Evolutionary conservation across 1,284 basidiomycete genomes (phyloP).

Genomic region (Agroathelia rolfsii): DNA sequence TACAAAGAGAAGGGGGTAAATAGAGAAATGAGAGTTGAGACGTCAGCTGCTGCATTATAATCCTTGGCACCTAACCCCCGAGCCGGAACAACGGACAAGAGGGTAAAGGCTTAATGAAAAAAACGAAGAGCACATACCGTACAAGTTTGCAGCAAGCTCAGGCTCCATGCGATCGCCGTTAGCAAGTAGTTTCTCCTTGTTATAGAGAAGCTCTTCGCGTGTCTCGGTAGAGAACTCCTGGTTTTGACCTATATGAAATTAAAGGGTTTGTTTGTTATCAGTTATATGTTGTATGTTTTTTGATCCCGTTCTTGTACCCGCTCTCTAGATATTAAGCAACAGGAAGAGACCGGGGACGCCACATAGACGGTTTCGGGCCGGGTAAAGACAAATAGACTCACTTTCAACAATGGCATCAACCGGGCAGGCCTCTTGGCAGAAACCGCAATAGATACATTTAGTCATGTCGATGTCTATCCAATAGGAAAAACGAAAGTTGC

Average conservation of each 20-base stretch:
- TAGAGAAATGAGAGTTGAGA: constrained; percentile 2
- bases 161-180: constrained; percentile 96
- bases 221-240: constrained; percentile 96
- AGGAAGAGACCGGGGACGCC: constrained; percentile 7
- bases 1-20: not conserved
- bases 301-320: too few relatives aligned
- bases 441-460: constrained; percentile 96
- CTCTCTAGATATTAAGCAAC: too few relatives aligned
- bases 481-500: constrained; percentile 7
- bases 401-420: constrained; percentile 99
- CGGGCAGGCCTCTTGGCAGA: constrained; percentile 98
- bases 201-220: constrained; percentile 96
- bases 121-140: constrained; percentile 43
- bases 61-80: constrained; percentile 8
- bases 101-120: constrained; percentile 10
- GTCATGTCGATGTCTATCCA: constrained; percentile 98
- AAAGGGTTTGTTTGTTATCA: too few relatives aligned
- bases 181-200: constrained; percentile 94
- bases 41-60: not conserved
- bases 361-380: too few relatives aligned
- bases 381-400: constrained; percentile 32
- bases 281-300: too few relatives aligned
- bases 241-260: constrained; percentile 66
- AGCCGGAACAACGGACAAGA: constrained; percentile 12
- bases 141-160: constrained; percentile 91